A percentile compares a stretch with the other conserved stretches of the same genome.
phyloP scores from a whole-genome alignment of 495 filamentous ascomycete species.

The Rostrohypoxylon terebratum region DNA sequence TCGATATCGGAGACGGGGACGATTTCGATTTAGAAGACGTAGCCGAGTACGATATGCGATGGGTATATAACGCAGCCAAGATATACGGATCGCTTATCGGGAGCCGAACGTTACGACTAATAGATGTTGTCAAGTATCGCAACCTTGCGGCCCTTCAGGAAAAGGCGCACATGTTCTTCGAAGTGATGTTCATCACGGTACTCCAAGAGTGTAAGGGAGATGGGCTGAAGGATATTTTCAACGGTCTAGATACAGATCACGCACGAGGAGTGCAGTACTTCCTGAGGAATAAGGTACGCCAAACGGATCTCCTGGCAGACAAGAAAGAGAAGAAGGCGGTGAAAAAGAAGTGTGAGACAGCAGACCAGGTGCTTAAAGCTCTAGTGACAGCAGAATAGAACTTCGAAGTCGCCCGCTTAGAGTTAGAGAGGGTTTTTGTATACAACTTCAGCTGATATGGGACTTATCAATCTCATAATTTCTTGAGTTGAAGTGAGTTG shows the following conservation, averaged over 20 bases:
- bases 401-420: too few species aligned
- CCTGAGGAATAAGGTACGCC: slow-evolving; percentile 78
- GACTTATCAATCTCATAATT: not conserved
- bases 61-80: slow-evolving; percentile 90
- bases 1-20: slow-evolving; percentile 66
- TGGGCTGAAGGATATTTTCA: slow-evolving; percentile 37
- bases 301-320: slow-evolving; percentile 74
- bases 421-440: not conserved
- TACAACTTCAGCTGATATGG: slow-evolving; percentile 24
- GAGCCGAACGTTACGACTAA: slow-evolving; percentile 70
- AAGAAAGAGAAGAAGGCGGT: slow-evolving; percentile 71
- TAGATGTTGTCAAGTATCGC: slow-evolving; percentile 74
- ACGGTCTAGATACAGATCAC: slow-evolving; percentile 62
- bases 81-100: slow-evolving; percentile 82
- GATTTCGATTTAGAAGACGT: slow-evolving; percentile 65
- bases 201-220: slow-evolving; percentile 66
- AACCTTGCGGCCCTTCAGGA: slow-evolving; percentile 81
- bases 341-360: slow-evolving; percentile 76
- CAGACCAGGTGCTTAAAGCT: slow-evolving; percentile 67
- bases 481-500: not conserved
- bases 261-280: slow-evolving; percentile 81
- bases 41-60: slow-evolving; percentile 62
- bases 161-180: slow-evolving; percentile 80
- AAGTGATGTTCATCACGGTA: slow-evolving; percentile 79
- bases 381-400: slow-evolving; percentile 54